phyloP scores from a whole-genome alignment of 345 rosid genomes.

The Fremontodendron californicum region DNA sequence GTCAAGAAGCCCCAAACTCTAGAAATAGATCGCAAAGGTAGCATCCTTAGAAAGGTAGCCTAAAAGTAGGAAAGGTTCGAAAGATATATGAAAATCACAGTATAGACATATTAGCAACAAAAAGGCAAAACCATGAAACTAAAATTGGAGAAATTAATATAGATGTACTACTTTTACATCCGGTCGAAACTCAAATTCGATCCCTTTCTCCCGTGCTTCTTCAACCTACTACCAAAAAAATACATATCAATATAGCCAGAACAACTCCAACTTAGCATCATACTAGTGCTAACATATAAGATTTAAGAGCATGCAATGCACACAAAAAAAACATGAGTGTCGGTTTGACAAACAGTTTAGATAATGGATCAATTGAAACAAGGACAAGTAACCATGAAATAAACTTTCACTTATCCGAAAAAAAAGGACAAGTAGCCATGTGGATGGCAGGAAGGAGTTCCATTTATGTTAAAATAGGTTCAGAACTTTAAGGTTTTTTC shows the following conservation, averaged over 20 bases:
- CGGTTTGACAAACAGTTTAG: not conserved
- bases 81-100: conserved; percentile 12
- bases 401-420: no score
- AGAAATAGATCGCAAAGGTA: conserved; percentile 85
- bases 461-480: not conserved
- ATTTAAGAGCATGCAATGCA: not conserved
- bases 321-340: not conserved
- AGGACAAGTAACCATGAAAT: no score
- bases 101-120: not conserved
- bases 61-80: conserved; percentile 24
- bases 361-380: no score
- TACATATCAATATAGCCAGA: not conserved
- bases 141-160: not conserved
- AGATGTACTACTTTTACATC: conserved; percentile 57
- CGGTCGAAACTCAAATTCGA: conserved; percentile 73
- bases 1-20: conserved; percentile 82
- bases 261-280: not conserved
- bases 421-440: not conserved
- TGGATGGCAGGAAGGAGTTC: not conserved
- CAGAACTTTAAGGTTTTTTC: not conserved
- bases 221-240: conserved; percentile 50
- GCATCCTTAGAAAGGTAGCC: conserved; percentile 77
- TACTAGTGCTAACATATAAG: not conserved
- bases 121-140: not conserved
- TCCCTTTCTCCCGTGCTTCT: conserved; percentile 76